phyloP scores from a whole-genome alignment of 1,284 basidiomycete genomes.

The Trichosporon sp. region DNA sequence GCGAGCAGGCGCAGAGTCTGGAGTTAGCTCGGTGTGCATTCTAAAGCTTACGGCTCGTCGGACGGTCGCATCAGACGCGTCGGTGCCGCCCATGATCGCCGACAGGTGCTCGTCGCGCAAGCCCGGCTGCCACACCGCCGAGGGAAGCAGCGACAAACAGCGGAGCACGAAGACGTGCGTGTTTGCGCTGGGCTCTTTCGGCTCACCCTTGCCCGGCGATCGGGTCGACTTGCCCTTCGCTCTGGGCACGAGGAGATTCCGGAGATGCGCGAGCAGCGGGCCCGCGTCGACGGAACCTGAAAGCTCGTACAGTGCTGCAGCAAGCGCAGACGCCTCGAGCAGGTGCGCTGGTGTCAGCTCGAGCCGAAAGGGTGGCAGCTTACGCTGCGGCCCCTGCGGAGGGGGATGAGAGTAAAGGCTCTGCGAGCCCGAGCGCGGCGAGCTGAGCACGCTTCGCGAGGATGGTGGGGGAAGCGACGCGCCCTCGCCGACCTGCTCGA shows the following conservation, averaged over 20 bases:
- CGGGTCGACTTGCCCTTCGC: constrained; percentile 16
- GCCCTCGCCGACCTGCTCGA: constrained; percentile 8
- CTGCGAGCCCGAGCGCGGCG: not conserved
- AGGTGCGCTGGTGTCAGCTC: constrained; percentile 15
- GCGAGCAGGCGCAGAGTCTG: constrained; percentile 36
- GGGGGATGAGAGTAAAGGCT: not conserved
- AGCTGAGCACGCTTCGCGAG: not conserved
- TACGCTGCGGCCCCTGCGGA: constrained; percentile 10
- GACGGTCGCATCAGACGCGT: constrained; percentile 34
- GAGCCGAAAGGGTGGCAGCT: not conserved
- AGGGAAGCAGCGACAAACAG: constrained; percentile 31
- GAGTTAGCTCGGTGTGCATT: not conserved
- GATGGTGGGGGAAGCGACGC: not conserved
- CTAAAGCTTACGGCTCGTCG: constrained; percentile 31
- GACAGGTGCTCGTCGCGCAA: constrained; percentile 39
- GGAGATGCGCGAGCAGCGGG: constrained; percentile 8
- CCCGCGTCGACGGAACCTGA: constrained; percentile 6
- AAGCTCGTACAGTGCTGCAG: not conserved
- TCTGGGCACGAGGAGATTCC: constrained; percentile 9
- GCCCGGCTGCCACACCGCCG: constrained; percentile 26
- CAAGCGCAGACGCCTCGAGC: constrained; percentile 11
- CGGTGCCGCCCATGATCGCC: constrained; percentile 39
- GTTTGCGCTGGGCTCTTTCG: constrained; percentile 21
- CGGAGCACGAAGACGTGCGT: constrained; percentile 36
- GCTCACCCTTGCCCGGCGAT: not conserved